Base-by-base conservation (phyloP, 345 rosid genomes). In the Erodium maritimum region DNA sequence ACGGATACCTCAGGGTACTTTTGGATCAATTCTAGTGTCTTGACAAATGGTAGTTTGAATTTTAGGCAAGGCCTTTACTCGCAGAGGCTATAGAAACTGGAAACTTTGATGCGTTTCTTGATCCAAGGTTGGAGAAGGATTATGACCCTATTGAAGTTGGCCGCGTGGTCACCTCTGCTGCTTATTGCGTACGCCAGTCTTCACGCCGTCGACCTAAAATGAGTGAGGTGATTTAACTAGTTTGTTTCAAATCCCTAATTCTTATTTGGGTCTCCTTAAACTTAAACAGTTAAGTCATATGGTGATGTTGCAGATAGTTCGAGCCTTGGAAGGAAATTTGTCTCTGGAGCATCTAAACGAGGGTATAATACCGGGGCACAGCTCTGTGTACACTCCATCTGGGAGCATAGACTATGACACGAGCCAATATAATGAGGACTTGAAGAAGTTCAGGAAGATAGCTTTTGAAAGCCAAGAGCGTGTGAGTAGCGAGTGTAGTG, bases 41-140 rank as follows among this genome's bases (percentile, higher is more conserved):
- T n/a, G 37, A 75, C 63, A 46, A 21, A 48, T 52, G 57, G 4
- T 25, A 5, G 55, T 22, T 23, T 66, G 55, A 65, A 71, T 66
- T 60, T 21, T 56, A 91, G 97, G 97, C 96, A 0, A 86, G 75
- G 75, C 95, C 95, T 65, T 67, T 85, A 62, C 80, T 91, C 58
- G 55, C 79, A 22, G 63, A 74, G 67, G 86, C 84, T 18, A 55
- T 87, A 67, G 87, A 70, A 58, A 76, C 65, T 22, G 66, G 79
- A 12, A 79, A 75, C 69, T 80, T 76, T 10, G 79, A 69, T 11
- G 65, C 74, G 68, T 65, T 91, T 51, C 80, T 69, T 61, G 97
- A 88, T 63, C 75, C 77, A 21, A 76, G 72, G 57, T 65, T 91
- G 75, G 65, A 77, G 61, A 52, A 77, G 16, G 67, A 73, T 33